These are phyloP conservation scores for Eucalyptus decipiens DNA, from an alignment of 345 rosid species.

Conservation along the genomic window DNA sequence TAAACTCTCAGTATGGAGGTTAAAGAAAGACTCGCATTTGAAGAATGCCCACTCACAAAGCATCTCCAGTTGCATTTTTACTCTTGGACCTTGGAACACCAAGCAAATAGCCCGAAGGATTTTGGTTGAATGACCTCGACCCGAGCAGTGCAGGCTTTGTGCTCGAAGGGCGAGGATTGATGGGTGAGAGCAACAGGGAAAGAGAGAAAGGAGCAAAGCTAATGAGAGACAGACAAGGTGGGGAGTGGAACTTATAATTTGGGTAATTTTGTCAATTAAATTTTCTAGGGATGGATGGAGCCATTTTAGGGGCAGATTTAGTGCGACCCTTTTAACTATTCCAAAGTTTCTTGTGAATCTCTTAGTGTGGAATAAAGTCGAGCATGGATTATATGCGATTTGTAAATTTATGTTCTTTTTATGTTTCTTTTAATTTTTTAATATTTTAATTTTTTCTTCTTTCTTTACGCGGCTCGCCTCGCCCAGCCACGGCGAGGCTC, in stretches of 20 bases:
- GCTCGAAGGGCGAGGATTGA: neutral
- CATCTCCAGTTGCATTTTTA: neutral
- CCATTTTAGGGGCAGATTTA: neutral
- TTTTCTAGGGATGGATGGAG: neutral
- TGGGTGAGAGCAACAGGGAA: neutral
- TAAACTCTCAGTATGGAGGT: neutral
- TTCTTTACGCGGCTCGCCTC: no score
- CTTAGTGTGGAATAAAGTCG: neutral
- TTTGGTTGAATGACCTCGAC: neutral
- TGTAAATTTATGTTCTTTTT: no score
- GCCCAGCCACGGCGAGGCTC: no score
- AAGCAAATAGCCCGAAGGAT: neutral
- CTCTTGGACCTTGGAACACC: neutral
- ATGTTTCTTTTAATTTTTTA: no score
- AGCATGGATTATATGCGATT: neutral
- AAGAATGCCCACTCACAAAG: neutral
- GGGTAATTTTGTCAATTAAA: neutral
- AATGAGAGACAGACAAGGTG: neutral
- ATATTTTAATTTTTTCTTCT: no score
- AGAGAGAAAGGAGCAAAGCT: neutral
- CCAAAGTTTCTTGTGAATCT: neutral
- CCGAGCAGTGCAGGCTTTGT: neutral
- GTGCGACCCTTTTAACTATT: neutral
- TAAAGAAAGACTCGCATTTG: neutral
- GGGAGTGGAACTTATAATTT: neutral